phyloP scores from a whole-genome alignment of 176 grass and related monocot species.

The Aegilops speltoides region DNA sequence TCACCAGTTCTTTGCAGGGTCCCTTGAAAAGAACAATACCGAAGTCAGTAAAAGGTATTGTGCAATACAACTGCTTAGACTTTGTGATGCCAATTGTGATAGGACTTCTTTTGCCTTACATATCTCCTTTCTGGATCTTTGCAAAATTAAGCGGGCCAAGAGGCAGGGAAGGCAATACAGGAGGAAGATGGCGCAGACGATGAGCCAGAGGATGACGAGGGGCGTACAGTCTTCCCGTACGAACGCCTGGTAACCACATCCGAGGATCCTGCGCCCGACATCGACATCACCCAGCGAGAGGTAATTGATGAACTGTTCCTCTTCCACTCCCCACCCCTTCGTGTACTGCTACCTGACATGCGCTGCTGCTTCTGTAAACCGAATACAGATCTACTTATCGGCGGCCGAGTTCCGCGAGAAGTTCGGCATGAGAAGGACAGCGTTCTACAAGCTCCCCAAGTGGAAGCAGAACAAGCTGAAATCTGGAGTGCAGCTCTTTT shows the following conservation, averaged over 20 bases:
- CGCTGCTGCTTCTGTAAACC: slow-evolving; percentile 10
- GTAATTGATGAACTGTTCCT: slow-evolving; percentile 33
- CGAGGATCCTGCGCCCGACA: slow-evolving; percentile 60
- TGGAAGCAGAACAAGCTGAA: slow-evolving; percentile 96
- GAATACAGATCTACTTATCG: slow-evolving; percentile 69
- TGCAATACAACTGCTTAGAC: neutral
- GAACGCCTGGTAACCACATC: slow-evolving; percentile 55
- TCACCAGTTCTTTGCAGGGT: slow-evolving; percentile 71
- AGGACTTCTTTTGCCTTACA: neutral
- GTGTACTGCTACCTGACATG: neutral
- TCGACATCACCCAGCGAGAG: slow-evolving; percentile 86
- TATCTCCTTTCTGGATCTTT: neutral
- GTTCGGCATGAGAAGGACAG: slow-evolving; percentile 58
- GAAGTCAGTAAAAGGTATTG: slow-evolving; percentile 73
- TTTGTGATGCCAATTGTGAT: neutral
- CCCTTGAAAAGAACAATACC: slow-evolving; percentile 70
- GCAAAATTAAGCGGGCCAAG: slow-evolving; percentile 35
- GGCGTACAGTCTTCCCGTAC: slow-evolving; percentile 55
- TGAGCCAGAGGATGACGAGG: slow-evolving; percentile 51
- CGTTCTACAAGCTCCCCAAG: slow-evolving; percentile 77
- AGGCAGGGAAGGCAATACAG: slow-evolving; percentile 45
- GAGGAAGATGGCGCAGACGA: slow-evolving; percentile 28
- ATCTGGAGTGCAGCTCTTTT: slow-evolving; percentile 68
- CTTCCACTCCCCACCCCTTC: neutral
- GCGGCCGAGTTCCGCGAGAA: slow-evolving; percentile 68